A percentile compares a stretch with the other conserved stretches of the same genome.
These are phyloP conservation scores for Calonectria crousiana DNA, from an alignment of 2,329 filamentous ascomycete genomes.

Conservation along the genomic window DNA sequence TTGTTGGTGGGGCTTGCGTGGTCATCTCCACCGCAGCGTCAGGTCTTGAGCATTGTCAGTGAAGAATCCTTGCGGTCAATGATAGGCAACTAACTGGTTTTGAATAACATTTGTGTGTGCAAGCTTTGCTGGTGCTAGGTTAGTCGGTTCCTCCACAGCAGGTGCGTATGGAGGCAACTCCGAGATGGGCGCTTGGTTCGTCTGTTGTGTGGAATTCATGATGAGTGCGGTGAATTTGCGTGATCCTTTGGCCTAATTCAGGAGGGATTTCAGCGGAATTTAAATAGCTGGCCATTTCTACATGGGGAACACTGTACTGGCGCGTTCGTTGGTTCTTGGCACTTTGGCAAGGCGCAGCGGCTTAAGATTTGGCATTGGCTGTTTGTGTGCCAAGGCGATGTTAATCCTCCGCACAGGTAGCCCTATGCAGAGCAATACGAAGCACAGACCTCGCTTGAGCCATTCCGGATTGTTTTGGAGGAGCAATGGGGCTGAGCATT, in stretches of 20 bases:
- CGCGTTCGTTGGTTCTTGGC: neutral
- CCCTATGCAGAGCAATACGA: neutral
- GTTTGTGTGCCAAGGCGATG: neutral
- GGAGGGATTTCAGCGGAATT: neutral
- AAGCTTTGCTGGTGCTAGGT: neutral
- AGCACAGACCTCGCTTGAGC: neutral
- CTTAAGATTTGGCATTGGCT: neutral
- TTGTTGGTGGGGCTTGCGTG: neutral
- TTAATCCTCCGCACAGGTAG: neutral
- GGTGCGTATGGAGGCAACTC: neutral
- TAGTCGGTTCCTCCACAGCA: neutral
- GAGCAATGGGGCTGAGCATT: neutral
- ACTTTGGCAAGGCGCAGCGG: neutral
- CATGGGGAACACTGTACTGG: neutral
- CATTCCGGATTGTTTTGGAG: neutral
- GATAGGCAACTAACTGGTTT: neutral
- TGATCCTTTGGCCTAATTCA: neutral
- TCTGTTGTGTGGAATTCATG: neutral
- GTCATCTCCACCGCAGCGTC: neutral
- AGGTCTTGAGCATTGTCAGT: neutral
- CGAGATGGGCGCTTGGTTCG: neutral
- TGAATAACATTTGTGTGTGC: neutral
- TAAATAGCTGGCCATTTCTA: neutral
- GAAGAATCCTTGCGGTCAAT: accelerated
- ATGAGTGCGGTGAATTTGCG: neutral